Base-by-base conservation (phyloP, 805 yeast species). In the Yueomyces sinensis region DNA sequence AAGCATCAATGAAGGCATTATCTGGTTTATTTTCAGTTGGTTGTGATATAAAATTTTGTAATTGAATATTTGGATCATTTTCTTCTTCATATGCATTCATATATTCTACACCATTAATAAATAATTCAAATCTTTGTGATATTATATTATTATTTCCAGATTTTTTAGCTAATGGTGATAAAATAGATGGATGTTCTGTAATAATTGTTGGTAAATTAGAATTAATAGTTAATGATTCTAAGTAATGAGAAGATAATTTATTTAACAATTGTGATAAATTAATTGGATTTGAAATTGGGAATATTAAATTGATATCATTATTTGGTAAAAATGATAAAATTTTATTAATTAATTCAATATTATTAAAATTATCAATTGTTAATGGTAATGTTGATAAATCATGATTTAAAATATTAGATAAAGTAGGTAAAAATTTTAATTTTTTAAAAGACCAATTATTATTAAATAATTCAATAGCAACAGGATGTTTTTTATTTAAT, bases 51-150 rank as follows among this genome's bases (percentile, higher is more conserved):
- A 89, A 82, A 46, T 86, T 86, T 2, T 39, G 42, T 4, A 57
- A 48, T 54, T 91, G 99, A 22, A 62, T 65, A 38, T 66, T 66
- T 0, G 98, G 98, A 29, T 78, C 74, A 56, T 91, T 91, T 50
- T 91, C 97, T 56, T 91, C 99, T 46, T 91, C 98, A 52, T 91
- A 91, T 0, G 97, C 94, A 53, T 91, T 91, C 18, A 79, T 81
- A 41, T 76, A 77, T 56, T 91, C 99, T 41, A 69, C 68, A 0
- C 91, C 87, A 30, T 68, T 59, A 37, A 91, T 75, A 49, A 82
- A 86, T 32, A 91, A 56, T 58, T 91, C 98, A 51, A 89, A 91
- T 32, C 98, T 58, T 32, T 72, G 66, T 0, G 94, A 77, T 5
- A 65, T 50, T 13, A 35, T 47, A 5, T 50, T 48, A 7, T 53